A percentile compares a stretch with the other conserved stretches of the same genome.
Evolutionary conservation across 2,329 filamentous ascomycete species (phyloP).

Genomic region (Mollisiaceae sp.): DNA sequence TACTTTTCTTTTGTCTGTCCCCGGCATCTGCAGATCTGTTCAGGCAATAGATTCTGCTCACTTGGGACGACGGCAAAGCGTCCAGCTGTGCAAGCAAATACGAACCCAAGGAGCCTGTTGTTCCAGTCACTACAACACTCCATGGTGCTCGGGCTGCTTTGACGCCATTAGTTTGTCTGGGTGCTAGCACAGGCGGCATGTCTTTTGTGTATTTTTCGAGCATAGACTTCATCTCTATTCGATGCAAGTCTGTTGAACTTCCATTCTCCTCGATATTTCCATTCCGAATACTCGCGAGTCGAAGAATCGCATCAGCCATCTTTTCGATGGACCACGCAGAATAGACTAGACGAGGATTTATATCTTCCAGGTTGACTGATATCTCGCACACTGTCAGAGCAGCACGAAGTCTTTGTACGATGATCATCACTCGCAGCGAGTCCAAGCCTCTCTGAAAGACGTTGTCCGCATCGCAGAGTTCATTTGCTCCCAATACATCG

Average conservation of each 20-base stretch:
- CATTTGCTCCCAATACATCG: conserved; percentile 14
- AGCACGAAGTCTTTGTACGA: conserved; percentile 22
- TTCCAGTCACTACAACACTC: conserved; percentile 50
- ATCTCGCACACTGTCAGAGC: conserved; percentile 8
- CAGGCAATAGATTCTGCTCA: conserved; percentile 53
- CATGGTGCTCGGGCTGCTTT: conserved; percentile 8
- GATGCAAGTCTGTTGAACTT: not conserved
- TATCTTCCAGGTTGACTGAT: conserved; percentile 1
- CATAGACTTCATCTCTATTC: conserved; percentile 19
- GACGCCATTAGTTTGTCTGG: not conserved
- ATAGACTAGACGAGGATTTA: conserved; percentile 23
- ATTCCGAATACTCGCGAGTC: not conserved
- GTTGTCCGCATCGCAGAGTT: conserved; percentile 15
- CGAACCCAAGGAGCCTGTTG: conserved; percentile 55
- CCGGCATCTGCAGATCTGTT: conserved; percentile 47
- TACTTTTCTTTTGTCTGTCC: conserved; percentile 26
- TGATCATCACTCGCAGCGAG: conserved; percentile 23
- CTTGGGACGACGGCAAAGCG: conserved; percentile 35
- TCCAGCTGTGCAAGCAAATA: conserved; percentile 51
- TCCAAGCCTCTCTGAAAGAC: conserved; percentile 25
- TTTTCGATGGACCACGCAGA: conserved; percentile 17
- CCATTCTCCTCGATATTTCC: not conserved
- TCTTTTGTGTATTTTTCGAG: conserved; percentile 25
- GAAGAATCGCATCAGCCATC: conserved; percentile 11
- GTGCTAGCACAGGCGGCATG: conserved; percentile 7